Evolutionary conservation across 2,329 filamentous ascomycete genomes (phyloP), one percentile per base, ranked within the genome.

Genomic region (Diplodia corticola): DNA sequence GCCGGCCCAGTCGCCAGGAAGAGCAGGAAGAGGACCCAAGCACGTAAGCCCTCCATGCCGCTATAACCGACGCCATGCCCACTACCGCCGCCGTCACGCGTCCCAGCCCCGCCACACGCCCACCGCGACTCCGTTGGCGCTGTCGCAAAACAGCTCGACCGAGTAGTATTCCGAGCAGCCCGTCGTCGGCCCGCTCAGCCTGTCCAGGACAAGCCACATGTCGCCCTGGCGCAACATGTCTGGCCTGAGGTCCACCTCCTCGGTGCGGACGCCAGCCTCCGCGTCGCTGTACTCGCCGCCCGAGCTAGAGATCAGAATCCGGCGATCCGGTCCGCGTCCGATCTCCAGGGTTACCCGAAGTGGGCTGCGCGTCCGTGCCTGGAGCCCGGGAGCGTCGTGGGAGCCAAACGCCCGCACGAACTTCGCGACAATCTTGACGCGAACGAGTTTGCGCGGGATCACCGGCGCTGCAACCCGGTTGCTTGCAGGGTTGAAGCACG

Each of bases 121-220:
- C 55, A 79, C 73, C 2, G 77, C 74, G 35, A 82, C 76, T 17
- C 76, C 79, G 53, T 82, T 75, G 7, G 77, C 76, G 65, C 78
- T 76, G 68, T 85, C 83, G 17, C 77, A 78, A 50, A 79, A 80
- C 22, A 84, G 71, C 70, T 83, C 81, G 5, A 85, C 76, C 7
- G 78, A 74, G 65, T 91, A 84, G 66, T 80, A 77, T 73, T 85
- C 83, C 64, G 80, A 80, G 63, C 71, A 73, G 64, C 75, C 73
- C 48, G 76, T 82, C 5, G 79, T 79, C 51, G 81, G 82, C 12
- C 84, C 85, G n/a, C 88, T 90, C 72, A 94, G 85, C 69, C 90
- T 85, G 78, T 97, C 93, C 49, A 97, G 81, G 5, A 97, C 89
- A 63, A 97, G 81, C 90, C 91, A 96, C 66, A 93, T 76, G 20